Evolutionary conservation across 2,329 filamentous ascomycete species (phyloP), one percentile per base, ranked within the genome.

Genomic region (Pseudogymnoascus sp.): DNA sequence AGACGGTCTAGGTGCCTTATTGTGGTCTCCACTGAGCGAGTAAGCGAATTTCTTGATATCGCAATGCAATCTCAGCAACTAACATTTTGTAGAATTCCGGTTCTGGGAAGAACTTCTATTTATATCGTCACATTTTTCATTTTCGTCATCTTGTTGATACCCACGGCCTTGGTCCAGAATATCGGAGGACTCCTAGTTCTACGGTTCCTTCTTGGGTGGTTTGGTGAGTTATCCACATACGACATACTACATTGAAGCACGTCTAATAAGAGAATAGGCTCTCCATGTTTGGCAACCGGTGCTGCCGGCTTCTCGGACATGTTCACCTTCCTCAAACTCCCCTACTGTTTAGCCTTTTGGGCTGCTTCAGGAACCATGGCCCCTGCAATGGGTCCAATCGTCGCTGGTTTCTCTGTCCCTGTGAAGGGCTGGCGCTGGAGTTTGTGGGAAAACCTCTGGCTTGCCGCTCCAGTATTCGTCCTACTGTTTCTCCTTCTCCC

Each of bases 41-140:
- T 64, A 59, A 33, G 60, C 59, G 23, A 44, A 31, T 0, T 26
- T 21, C 3, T 15, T 31, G 13, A 23, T n/a, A 13, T 33, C 7
- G 13, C 7, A 46, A 37, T 10, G 2, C 0, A 29, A 19, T 9
- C 21, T 35, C 40, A 15, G 2, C 10, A 23, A 60, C 15, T 44
- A 37, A 35, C 19, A 13, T 7, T n/a, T 44, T 81, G 78, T 56
- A 87, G 89, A 74, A 82, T 90, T 23, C 85, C 87, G 0, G 70
- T 78, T 50, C 80, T 89, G 56, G 88, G 88, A 2, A 79, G 87
- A 9, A 90, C 86, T 69, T 82, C 82, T 1, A 80, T 86, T 3
- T 90, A 90, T 73, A 81, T 88, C 35, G 73, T 83, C 67, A 86
- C 87, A 4, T 88, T 90, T 75, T 82, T 83, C 64, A 77, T 88